Percentiles rank a stretch among this genome's conserved stretches.
Evolutionary conservation across 805 yeast genomes (phyloP).

Genomic region (Lipomyces sp.): DNA sequence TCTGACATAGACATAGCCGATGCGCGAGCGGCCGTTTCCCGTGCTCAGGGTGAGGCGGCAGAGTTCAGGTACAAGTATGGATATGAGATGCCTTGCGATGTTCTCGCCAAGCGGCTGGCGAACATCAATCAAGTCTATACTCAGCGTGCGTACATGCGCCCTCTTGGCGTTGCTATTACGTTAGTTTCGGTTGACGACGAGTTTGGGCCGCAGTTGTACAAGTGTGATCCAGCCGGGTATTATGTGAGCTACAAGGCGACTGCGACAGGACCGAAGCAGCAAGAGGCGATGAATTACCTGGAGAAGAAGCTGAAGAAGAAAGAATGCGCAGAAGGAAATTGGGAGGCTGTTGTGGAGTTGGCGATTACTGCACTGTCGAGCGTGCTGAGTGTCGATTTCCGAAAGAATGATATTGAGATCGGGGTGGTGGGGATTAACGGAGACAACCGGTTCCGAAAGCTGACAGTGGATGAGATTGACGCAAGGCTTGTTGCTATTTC

Average conservation of each 20-base stretch:
- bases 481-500: constrained; percentile 93
- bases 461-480: constrained; percentile 87
- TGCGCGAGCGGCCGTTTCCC: constrained; percentile 83
- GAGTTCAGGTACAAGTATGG: constrained; percentile 95
- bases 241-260: constrained; percentile 88
- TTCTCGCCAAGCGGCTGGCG: constrained; percentile 81
- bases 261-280: constrained; percentile 96
- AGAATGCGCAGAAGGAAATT: constrained; percentile 72
- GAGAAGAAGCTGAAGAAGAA: constrained; percentile 87
- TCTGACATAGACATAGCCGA: constrained; percentile 59
- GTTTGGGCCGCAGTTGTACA: constrained; percentile 84
- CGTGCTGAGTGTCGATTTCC: constrained; percentile 88
- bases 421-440: constrained; percentile 74
- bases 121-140: constrained; percentile 94
- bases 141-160: constrained; percentile 98
- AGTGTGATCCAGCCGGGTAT: constrained; percentile 98
- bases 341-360: constrained; percentile 87
- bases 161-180: constrained; percentile 91
- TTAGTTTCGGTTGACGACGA: constrained; percentile 88
- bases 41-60: constrained; percentile 95
- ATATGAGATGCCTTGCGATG: constrained; percentile 89
- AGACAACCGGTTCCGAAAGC: constrained; percentile 57
- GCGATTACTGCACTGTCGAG: constrained; percentile 86
- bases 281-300: constrained; percentile 85
- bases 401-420: constrained; percentile 90